phyloP scores from a whole-genome alignment of 2,329 filamentous ascomycete species.

The Bipolaris gigantea region DNA sequence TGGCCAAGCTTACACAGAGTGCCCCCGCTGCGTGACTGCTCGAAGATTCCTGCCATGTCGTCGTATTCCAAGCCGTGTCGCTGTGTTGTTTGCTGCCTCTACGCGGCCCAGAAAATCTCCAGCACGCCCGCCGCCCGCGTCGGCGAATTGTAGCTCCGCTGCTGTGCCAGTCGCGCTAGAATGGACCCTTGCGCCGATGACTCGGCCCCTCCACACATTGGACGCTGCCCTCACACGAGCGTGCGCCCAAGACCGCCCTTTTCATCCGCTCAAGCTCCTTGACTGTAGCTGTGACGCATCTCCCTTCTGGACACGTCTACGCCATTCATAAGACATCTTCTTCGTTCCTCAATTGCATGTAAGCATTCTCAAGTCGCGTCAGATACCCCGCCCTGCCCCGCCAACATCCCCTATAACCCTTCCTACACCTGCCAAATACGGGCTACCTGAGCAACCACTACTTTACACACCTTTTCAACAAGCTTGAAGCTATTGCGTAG shows the following conservation, averaged over 20 bases:
- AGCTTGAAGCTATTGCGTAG: background rate
- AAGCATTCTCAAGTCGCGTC: slow-evolving; percentile 5
- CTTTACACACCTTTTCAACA: background rate
- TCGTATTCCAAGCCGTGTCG: slow-evolving; percentile 32
- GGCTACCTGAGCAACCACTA: too few relatives aligned
- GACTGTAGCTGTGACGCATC: slow-evolving; percentile 11
- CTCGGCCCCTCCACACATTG: slow-evolving; percentile 37
- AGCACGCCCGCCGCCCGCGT: slow-evolving; percentile 19
- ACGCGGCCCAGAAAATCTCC: slow-evolving; percentile 36
- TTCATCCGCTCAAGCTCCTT: slow-evolving; percentile 3
- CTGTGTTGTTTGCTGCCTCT: slow-evolving; percentile 33
- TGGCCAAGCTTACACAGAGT: slow-evolving; percentile 70
- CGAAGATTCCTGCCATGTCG: slow-evolving; percentile 91
- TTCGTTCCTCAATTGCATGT: slow-evolving; percentile 2
- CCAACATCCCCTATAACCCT: slow-evolving; percentile 14
- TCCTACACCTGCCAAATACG: background rate
- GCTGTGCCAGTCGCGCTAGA: slow-evolving; percentile 16
- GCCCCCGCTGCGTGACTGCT: slow-evolving; percentile 87
- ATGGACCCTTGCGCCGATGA: slow-evolving; percentile 27
- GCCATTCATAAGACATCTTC: background rate
- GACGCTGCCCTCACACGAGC: slow-evolving; percentile 27
- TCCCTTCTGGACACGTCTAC: background rate
- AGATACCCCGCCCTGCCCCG: slow-evolving; percentile 39
- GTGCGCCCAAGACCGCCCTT: slow-evolving; percentile 22
- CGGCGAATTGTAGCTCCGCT: slow-evolving; percentile 30